These are phyloP conservation scores for Parietichytrium sp. DNA, from an alignment of 108 stramenopile species.

Conservation along the genomic window DNA sequence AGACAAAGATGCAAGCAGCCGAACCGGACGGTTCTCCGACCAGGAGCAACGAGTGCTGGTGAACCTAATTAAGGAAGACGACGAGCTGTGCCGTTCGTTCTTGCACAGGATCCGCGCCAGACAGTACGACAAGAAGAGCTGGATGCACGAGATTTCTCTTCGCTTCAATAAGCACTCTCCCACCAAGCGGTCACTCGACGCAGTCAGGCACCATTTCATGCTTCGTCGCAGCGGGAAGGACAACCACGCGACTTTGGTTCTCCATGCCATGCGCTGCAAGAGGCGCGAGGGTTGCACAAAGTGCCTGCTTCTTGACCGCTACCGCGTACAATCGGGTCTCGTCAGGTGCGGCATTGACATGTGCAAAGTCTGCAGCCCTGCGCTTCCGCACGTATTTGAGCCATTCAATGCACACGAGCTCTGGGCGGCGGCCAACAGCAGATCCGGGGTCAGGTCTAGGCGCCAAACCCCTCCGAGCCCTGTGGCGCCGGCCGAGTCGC, in stretches of 20 bases:
- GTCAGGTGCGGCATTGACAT: not conserved
- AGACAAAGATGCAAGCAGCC: not conserved
- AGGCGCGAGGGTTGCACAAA: not conserved
- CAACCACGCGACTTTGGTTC: not conserved
- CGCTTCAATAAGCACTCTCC: constrained; percentile 18
- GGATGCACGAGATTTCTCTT: constrained; percentile 38
- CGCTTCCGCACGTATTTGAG: not conserved
- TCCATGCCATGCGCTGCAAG: not conserved
- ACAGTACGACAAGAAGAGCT: not conserved
- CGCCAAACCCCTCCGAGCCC: too few relatives aligned
- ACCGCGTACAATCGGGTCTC: not conserved
- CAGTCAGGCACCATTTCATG: constrained; percentile 35
- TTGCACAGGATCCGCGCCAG: not conserved
- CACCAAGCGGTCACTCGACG: constrained; percentile 29
- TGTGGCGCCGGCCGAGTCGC: too few relatives aligned
- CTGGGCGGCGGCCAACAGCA: too few relatives aligned
- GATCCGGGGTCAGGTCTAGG: too few relatives aligned
- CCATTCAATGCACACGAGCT: constrained; percentile 5
- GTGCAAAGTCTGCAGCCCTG: not conserved
- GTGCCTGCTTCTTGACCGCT: not conserved
- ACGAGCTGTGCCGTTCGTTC: not conserved
- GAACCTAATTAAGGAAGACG: constrained; percentile 11
- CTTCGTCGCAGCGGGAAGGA: constrained; percentile 2
- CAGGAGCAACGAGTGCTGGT: constrained; percentile 28
- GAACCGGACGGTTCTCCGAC: constrained; percentile 13